Evolutionary conservation across 176 grass and related monocot genomes (phyloP).

Genomic region (Raddia distichophylla): DNA sequence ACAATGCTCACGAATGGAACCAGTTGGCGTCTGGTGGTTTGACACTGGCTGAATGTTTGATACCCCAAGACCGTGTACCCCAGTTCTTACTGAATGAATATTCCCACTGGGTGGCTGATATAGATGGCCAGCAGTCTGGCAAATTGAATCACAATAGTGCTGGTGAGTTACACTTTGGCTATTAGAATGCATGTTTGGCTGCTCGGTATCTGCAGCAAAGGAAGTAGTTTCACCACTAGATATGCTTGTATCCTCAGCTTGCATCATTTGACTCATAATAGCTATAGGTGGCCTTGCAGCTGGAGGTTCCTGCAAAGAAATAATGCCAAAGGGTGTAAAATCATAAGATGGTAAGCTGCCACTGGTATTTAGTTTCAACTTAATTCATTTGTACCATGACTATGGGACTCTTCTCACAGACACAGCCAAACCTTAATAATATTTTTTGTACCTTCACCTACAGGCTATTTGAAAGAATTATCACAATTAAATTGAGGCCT

Average conservation of each 20-base stretch:
- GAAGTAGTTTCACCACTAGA: slow-evolving; percentile 22
- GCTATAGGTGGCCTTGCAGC: slow-evolving; percentile 34
- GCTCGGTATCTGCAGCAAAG: slow-evolving; percentile 28
- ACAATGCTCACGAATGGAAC: slow-evolving; percentile 13
- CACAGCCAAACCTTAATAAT: neutral
- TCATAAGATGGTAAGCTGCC: slow-evolving; percentile 30
- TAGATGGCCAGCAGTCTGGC: slow-evolving; percentile 20
- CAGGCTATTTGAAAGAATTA: slow-evolving; percentile 12
- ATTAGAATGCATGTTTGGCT: slow-evolving; percentile 20
- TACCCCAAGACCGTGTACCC: neutral
- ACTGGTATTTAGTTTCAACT: slow-evolving; percentile 18
- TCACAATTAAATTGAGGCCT: neutral
- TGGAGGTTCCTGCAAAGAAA: slow-evolving; percentile 49
- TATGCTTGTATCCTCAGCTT: slow-evolving; percentile 22
- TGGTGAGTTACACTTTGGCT: slow-evolving; percentile 20
- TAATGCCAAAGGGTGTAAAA: slow-evolving; percentile 27
- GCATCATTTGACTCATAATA: slow-evolving; percentile 25
- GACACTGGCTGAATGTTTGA: slow-evolving; percentile 32
- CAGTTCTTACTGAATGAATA: slow-evolving; percentile 41
- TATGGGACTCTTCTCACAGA: neutral
- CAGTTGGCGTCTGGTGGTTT: slow-evolving; percentile 32
- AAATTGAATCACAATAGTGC: slow-evolving; percentile 5
- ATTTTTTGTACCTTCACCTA: neutral
- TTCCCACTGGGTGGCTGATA: slow-evolving; percentile 10
- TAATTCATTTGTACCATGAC: slow-evolving; percentile 1